phyloP scores from a whole-genome alignment of 2,329 filamentous ascomycete genomes.

The Conoideocrella luteorostrata region DNA sequence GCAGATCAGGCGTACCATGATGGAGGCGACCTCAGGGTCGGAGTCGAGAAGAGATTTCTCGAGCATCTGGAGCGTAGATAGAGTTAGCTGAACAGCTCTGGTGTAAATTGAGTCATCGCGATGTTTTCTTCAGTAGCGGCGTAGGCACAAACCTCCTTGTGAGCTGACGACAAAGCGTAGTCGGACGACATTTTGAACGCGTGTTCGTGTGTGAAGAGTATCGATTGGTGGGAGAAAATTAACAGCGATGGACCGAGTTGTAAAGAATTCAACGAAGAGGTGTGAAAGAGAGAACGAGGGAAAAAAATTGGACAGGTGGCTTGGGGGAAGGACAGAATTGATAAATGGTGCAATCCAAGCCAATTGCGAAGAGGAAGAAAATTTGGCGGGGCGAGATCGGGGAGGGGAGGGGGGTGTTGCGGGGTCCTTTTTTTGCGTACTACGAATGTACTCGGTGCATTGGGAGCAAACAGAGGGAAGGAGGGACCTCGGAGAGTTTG shows the following conservation, averaged over 20 bases:
- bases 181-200: slow-evolving; percentile 34
- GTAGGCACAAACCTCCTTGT: slow-evolving; percentile 45
- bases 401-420: background rate
- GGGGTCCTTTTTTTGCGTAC: slow-evolving; percentile 1
- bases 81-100: background rate
- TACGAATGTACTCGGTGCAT: no score
- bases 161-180: slow-evolving; percentile 47
- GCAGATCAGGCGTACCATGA: slow-evolving; percentile 66
- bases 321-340: slow-evolving; percentile 2
- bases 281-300: slow-evolving; percentile 1
- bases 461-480: no score
- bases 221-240: slow-evolving; percentile 1
- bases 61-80: slow-evolving; percentile 62
- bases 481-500: background rate
- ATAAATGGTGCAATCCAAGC: slow-evolving; percentile 4
- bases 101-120: slow-evolving; percentile 11
- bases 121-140: slow-evolving; percentile 11
- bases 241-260: background rate
- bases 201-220: slow-evolving; percentile 5
- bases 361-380: slow-evolving; percentile 3
- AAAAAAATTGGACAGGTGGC: slow-evolving; percentile 3
- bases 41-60: slow-evolving; percentile 88
- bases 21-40: slow-evolving; percentile 89
- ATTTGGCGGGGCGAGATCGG: slow-evolving; percentile 3
- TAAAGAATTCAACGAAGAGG: background rate